Base-by-base conservation (phyloP, 768 basidiomycete species). In the Lactarius evosmus region DNA sequence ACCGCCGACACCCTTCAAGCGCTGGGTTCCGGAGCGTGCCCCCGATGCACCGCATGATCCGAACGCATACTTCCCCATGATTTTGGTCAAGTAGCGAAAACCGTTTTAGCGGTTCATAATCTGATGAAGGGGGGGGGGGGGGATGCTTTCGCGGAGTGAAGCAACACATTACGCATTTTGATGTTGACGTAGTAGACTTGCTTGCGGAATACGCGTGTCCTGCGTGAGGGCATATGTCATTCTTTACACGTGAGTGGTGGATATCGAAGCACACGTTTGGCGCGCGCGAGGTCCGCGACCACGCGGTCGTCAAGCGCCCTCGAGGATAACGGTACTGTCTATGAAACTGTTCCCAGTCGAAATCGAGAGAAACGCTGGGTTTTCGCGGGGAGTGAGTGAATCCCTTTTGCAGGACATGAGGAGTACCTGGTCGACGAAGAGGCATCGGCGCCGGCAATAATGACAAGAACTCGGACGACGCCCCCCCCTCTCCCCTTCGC, bases 21-120 rank as follows among this genome's bases (percentile, higher is more conserved):
- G 83, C 63, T 97, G 95, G 95, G 76, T 78, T 40, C 89, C 93
- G 5, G 75, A 86, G 72, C 76, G 80, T 49, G 84, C 89, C 2
- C 84, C 84, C 3, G 84, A 89, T 70, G 85, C 91, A n/a, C 94
- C 94, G 22, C 93, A 95, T 71, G 86, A 87, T 63, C 85, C 87
- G 50, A 74, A 87, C 70, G 79, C 88, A 2, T 95, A 95, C 76
- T 96, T 92, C 77, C 91, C 91, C 12, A 91, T 93, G 91, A 70
- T 78, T 50, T 72, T 92, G 57, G 72, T 76, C 55, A 76, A 77
- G 67, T 78, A 75, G 72, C 56, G 65, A 50, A 63, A 27, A 14
- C 22, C 33, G 33, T 3, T 16, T 22, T 14, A 63, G 86, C 86
- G 19, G 36, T 51, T 11, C 22, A 32, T n/a, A 29, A 14, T 59